phyloP scores from a whole-genome alignment of 768 basidiomycete species.

The Lepiota brunneoincarnata region DNA sequence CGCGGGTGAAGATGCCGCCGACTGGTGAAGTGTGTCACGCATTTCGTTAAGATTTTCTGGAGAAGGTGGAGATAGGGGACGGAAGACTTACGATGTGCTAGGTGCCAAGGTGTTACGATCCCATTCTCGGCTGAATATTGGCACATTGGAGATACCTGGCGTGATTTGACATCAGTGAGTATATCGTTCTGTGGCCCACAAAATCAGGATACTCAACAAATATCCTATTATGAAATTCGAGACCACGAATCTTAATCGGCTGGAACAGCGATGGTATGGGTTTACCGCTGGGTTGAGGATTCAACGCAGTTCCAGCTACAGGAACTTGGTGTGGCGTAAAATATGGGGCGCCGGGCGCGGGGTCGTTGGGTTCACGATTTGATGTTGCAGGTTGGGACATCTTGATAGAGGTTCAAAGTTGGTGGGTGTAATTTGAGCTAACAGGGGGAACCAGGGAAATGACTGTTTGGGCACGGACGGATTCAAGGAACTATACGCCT shows the following conservation, averaged over 20 bases:
- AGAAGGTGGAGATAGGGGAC: conserved; percentile 17
- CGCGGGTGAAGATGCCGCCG: conserved; percentile 49
- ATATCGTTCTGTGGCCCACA: not conserved
- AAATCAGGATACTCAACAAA: conserved; percentile 34
- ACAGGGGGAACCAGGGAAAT: too few relatives aligned
- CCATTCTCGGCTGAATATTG: conserved; percentile 62
- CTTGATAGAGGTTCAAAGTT: too few relatives aligned
- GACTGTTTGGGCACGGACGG: too few relatives aligned
- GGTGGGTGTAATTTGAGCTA: too few relatives aligned
- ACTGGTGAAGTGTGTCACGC: conserved; percentile 33
- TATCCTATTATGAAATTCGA: conserved; percentile 53
- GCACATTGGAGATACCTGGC: conserved; percentile 52
- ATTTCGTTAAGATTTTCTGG: not conserved
- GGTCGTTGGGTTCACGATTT: conserved; percentile 26
- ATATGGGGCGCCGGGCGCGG: conserved; percentile 40
- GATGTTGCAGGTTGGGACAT: conserved; percentile 1
- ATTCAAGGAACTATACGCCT: too few relatives aligned
- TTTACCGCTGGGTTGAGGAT: conserved; percentile 37
- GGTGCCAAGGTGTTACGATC: conserved; percentile 51
- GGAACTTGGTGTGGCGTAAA: conserved; percentile 46
- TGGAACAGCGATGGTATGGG: conserved; percentile 42
- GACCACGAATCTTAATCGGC: conserved; percentile 51
- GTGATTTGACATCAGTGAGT: not conserved
- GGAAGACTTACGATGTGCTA: conserved; percentile 52
- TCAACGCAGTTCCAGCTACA: conserved; percentile 41